Percentiles rank a stretch among this genome's conserved stretches.
These are phyloP conservation scores for Kalaharituber pfeilii DNA, from an alignment of 2,329 filamentous ascomycete genomes.

Conservation along the genomic window DNA sequence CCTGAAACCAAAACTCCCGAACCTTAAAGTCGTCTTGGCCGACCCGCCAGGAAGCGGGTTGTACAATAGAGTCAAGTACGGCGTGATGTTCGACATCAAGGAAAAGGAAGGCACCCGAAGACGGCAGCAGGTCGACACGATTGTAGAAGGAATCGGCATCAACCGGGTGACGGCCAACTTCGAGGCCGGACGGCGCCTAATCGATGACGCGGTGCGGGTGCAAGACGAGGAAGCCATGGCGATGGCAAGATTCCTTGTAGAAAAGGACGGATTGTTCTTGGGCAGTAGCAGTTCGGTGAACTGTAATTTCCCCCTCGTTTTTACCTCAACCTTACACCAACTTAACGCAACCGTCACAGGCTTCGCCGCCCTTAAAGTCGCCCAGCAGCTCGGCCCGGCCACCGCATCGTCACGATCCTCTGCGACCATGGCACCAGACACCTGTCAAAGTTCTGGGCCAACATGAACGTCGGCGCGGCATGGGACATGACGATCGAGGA, in stretches of 20 bases:
- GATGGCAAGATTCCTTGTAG: slow-evolving; percentile 94
- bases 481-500: slow-evolving; percentile 38
- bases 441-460: slow-evolving; percentile 70
- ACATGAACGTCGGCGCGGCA: slow-evolving; percentile 42
- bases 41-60: slow-evolving; percentile 89
- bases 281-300: slow-evolving; percentile 96
- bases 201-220: slow-evolving; percentile 81
- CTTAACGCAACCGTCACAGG: too few relatives aligned
- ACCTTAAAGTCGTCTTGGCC: slow-evolving; percentile 59
- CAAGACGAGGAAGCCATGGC: slow-evolving; percentile 68
- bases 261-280: slow-evolving; percentile 85
- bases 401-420: slow-evolving; percentile 59
- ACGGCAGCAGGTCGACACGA: slow-evolving; percentile 79
- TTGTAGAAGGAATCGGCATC: slow-evolving; percentile 91
- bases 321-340: neutral
- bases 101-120: slow-evolving; percentile 83
- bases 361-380: slow-evolving; percentile 54
- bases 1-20: slow-evolving; percentile 54
- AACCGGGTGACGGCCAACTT: slow-evolving; percentile 92
- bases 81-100: slow-evolving; percentile 74
- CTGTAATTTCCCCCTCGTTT: too few relatives aligned
- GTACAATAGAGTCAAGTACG: slow-evolving; percentile 79
- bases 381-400: slow-evolving; percentile 43
- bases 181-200: slow-evolving; percentile 63
- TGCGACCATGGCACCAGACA: slow-evolving; percentile 73